Base-by-base conservation (phyloP, 257 asterid genomes). In the Przewalskia tangutica region DNA sequence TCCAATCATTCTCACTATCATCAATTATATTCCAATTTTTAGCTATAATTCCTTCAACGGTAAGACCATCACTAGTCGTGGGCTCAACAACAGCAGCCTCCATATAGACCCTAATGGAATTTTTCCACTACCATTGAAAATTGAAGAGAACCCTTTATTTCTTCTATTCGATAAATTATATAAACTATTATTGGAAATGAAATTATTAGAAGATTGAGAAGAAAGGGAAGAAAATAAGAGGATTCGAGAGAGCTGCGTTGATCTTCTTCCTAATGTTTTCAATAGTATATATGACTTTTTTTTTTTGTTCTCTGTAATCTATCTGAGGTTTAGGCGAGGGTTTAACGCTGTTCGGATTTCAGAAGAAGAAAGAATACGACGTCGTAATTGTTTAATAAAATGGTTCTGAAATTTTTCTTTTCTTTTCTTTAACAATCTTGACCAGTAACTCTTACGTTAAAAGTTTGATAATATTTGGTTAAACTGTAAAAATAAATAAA, bases 1-100 rank as follows among this genome's bases (percentile, higher is more conserved):
- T 92, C 97, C 98, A 96, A 87, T 94, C 98, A 79, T 88, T 91
- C 90, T 91, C 95, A 56, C 81, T 81, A 87, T 94, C 95, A 83
- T 90, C 97, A 77, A 86, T 83, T 56, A 94, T 88, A 34, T 83
- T 77, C 98, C 99, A 96, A 84, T 88, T 93, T 55, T 91, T 90
- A n/a, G 94, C 89, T 44, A 92, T 80, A 13, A 94, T 94, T 7
- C 91, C 89, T 68, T 93, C 99, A 81, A 94, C 94, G 1, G 98
- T 93, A 46, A 94, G 90, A 83, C 98, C 98, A 84, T 94, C 98
- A 16, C 89, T 82, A 83, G 90, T 92, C 63, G 97, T 87, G 11
- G 93, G 87, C 86, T 92, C 93, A 80, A 77, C 93, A 80, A 77
- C 87, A 23, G 90, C 91, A 82, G 91, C 87, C 79, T 86, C 90